These are phyloP conservation scores for Trichoderma harzianum DNA, from an alignment of 2,329 filamentous ascomycete species.

Conservation along the genomic window DNA sequence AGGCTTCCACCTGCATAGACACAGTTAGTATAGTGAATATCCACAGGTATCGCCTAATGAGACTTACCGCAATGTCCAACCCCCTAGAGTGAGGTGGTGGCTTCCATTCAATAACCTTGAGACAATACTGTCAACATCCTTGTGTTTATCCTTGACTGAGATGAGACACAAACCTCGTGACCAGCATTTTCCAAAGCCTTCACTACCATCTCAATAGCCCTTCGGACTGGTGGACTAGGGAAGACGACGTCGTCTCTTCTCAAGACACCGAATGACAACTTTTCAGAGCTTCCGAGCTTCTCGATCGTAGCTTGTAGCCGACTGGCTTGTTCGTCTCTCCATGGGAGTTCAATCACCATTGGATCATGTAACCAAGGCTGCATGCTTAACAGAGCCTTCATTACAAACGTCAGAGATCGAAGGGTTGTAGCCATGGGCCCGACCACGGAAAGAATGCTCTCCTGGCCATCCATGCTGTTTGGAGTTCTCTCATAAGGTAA, in stretches of 20 bases:
- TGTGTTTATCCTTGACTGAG: neutral
- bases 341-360: neutral
- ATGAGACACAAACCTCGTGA: neutral
- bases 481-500: neutral
- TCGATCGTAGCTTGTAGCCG: neutral
- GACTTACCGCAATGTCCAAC: neutral
- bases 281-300: neutral
- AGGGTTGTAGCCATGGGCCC: neutral
- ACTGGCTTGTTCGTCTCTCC: neutral
- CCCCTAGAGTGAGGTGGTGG: neutral
- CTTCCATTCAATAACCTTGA: neutral
- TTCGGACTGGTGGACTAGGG: neutral
- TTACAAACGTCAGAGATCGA: neutral
- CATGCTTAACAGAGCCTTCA: neutral
- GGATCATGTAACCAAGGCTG: neutral
- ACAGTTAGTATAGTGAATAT: neutral
- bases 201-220: neutral
- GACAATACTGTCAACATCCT: neutral
- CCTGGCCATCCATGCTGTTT: neutral
- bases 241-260: neutral
- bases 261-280: neutral
- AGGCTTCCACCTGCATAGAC: neutral
- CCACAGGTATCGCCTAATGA: accelerated
- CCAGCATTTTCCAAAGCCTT: neutral
- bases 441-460: neutral